Evolutionary conservation across 2,329 filamentous ascomycete genomes (phyloP).

Genomic region (Teratosphaeria gauchensis): DNA sequence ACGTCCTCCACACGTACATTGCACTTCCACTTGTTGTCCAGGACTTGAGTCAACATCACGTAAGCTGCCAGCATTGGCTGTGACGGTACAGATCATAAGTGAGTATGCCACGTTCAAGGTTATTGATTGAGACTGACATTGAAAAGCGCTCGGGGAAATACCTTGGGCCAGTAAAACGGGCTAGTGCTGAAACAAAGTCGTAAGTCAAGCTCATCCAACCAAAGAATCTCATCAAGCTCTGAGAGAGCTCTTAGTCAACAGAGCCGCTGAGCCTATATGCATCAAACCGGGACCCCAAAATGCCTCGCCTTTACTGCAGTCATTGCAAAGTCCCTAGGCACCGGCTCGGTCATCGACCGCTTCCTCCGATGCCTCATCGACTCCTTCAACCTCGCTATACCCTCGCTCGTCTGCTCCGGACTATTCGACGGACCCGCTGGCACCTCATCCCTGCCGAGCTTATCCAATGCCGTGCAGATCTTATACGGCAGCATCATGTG

Average conservation of each 20-base stretch:
- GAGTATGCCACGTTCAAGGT: no score
- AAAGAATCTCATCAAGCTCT: background rate
- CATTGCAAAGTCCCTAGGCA: slow-evolving; percentile 9
- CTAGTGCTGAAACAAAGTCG: background rate
- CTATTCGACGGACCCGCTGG: slow-evolving; percentile 13
- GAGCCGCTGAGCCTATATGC: background rate
- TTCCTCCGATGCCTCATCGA: background rate
- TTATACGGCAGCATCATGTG: slow-evolving; percentile 6
- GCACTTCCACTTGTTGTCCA: no score
- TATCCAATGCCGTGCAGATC: slow-evolving; percentile 5
- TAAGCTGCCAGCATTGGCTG: no score
- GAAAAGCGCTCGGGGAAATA: background rate
- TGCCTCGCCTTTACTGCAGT: background rate
- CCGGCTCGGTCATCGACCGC: slow-evolving; percentile 11
- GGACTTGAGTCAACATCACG: no score
- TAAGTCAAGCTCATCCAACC: background rate
- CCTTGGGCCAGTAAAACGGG: background rate
- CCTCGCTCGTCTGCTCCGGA: slow-evolving; percentile 3
- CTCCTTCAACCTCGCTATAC: background rate
- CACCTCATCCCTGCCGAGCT: slow-evolving; percentile 12
- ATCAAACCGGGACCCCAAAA: slow-evolving; percentile 1
- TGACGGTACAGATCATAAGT: no score
- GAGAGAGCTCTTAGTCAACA: background rate
- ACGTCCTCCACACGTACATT: no score
- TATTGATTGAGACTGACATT: no score